A percentile compares a stretch with the other conserved stretches of the same genome.
Conservation (phyloP, 768 basidiomycete species). For the Termitomyces sp. region DNA sequence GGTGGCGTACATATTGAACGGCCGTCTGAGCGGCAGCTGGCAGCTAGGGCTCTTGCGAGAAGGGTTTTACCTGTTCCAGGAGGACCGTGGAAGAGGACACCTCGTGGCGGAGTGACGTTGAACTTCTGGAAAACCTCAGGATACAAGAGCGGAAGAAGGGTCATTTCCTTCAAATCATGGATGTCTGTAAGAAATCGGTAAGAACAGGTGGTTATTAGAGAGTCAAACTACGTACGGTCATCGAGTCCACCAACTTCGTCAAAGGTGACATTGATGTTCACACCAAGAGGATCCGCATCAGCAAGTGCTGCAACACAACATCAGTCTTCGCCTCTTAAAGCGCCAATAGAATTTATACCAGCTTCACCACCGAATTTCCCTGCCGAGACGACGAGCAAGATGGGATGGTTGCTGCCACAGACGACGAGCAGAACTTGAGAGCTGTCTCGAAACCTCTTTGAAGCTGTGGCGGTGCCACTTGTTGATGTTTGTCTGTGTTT, state of each 20-base stretch:
- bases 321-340: slow-evolving; percentile 3
- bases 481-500: slow-evolving; percentile 20
- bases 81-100: slow-evolving; percentile 96
- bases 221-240: slow-evolving; percentile 60
- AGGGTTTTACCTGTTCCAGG: slow-evolving; percentile 99
- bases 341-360: slow-evolving; percentile 35
- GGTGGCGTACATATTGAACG: slow-evolving; percentile 79
- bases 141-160: slow-evolving; percentile 89
- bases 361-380: slow-evolving; percentile 80
- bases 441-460: slow-evolving; percentile 16
- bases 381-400: slow-evolving; percentile 7
- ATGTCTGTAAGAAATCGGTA: slow-evolving; percentile 60
- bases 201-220: not conserved
- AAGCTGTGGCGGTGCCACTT: slow-evolving; percentile 20
- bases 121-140: slow-evolving; percentile 97
- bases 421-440: slow-evolving; percentile 15
- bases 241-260: slow-evolving; percentile 96
- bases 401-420: not conserved
- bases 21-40: slow-evolving; percentile 84
- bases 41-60: slow-evolving; percentile 89
- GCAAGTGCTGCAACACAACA: slow-evolving; percentile 60
- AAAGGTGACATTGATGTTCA: slow-evolving; percentile 91
- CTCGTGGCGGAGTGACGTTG: slow-evolving; percentile 91
- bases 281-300: slow-evolving; percentile 93
- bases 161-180: slow-evolving; percentile 98